Percentiles rank a stretch among this genome's conserved stretches.
phyloP scores from a whole-genome alignment of 2,329 filamentous ascomycete genomes.

The Aspergillus vadensis region DNA sequence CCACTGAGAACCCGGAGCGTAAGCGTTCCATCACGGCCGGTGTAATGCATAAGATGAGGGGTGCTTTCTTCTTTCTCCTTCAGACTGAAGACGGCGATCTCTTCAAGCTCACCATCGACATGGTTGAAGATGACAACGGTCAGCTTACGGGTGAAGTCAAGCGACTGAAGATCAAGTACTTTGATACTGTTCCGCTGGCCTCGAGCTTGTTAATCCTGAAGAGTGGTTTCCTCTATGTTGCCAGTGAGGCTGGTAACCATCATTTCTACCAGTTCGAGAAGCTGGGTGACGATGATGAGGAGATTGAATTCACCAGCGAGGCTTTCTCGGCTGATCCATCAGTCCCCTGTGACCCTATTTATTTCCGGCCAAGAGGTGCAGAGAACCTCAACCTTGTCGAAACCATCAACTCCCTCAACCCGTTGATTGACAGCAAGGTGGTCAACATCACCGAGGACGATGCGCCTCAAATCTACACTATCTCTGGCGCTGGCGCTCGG shows the following conservation, averaged over 20 bases:
- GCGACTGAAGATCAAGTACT: conserved; percentile 91
- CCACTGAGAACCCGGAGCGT: conserved; percentile 87
- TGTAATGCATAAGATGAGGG: conserved; percentile 97
- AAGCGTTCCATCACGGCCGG: conserved; percentile 86
- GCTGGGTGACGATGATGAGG: conserved; percentile 90
- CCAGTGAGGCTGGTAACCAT: conserved; percentile 89
- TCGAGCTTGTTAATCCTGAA: conserved; percentile 89
- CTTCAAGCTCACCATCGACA: conserved; percentile 93
- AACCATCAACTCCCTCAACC: conserved; percentile 84
- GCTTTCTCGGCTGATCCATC: conserved; percentile 75
- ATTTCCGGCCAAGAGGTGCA: conserved; percentile 76
- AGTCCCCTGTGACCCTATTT: conserved; percentile 73
- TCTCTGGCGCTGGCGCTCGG: conserved; percentile 83
- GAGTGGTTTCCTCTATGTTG: conserved; percentile 91
- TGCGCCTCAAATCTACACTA: conserved; percentile 92
- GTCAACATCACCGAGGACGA: conserved; percentile 90
- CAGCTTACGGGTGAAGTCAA: conserved; percentile 79
- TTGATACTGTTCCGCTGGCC: conserved; percentile 90
- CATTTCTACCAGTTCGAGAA: conserved; percentile 97
- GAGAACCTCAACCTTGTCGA: conserved; percentile 85
- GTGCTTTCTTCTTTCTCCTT: conserved; percentile 94
- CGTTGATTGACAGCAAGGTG: conserved; percentile 86
- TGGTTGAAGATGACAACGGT: conserved; percentile 76
- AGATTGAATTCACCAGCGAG: conserved; percentile 82
- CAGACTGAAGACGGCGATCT: conserved; percentile 98